phyloP scores from a whole-genome alignment of 148 eudicot species.

The Camellia japonica region DNA sequence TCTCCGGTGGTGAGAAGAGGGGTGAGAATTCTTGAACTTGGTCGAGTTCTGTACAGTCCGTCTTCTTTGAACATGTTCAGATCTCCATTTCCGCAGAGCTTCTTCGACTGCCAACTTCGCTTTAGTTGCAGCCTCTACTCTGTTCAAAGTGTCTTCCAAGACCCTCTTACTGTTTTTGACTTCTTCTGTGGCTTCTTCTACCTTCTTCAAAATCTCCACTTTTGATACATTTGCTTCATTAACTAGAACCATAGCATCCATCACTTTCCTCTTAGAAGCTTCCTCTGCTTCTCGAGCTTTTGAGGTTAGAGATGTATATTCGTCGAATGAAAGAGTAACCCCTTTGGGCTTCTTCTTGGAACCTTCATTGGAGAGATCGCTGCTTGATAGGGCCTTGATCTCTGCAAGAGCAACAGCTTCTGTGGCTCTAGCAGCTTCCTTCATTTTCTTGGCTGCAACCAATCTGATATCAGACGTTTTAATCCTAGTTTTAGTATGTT shows the following conservation, averaged over 20 bases:
- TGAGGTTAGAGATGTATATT: constrained; percentile 52
- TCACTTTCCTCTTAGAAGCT: constrained; percentile 35
- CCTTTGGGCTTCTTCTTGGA: constrained; percentile 27
- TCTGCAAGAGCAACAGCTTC: constrained; percentile 89
- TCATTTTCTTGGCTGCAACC: constrained; percentile 84
- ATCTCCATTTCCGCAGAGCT: constrained; percentile 89
- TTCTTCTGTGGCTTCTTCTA: constrained; percentile 80
- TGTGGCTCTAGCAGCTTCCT: constrained; percentile 83
- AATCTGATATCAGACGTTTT: constrained; percentile 76
- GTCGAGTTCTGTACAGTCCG: constrained; percentile 53
- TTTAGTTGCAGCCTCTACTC: constrained; percentile 67
- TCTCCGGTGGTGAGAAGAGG: constrained; percentile 43
- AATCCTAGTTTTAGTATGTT: constrained; percentile 57
- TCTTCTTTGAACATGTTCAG: constrained; percentile 71
- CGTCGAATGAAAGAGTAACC: constrained; percentile 65
- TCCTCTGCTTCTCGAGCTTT: constrained; percentile 72
- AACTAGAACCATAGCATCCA: constrained; percentile 55
- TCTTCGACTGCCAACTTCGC: constrained; percentile 81
- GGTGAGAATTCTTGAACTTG: constrained; percentile 67
- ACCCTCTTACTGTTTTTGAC: constrained; percentile 62
- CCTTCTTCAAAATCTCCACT: constrained; percentile 57
- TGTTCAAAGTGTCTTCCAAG: constrained; percentile 71
- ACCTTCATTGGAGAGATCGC: constrained; percentile 19
- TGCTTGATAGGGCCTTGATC: constrained; percentile 66
- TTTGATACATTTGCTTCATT: constrained; percentile 62